Base-by-base conservation (phyloP, 2,329 filamentous ascomycete genomes). In the Fusarium sp. region DNA sequence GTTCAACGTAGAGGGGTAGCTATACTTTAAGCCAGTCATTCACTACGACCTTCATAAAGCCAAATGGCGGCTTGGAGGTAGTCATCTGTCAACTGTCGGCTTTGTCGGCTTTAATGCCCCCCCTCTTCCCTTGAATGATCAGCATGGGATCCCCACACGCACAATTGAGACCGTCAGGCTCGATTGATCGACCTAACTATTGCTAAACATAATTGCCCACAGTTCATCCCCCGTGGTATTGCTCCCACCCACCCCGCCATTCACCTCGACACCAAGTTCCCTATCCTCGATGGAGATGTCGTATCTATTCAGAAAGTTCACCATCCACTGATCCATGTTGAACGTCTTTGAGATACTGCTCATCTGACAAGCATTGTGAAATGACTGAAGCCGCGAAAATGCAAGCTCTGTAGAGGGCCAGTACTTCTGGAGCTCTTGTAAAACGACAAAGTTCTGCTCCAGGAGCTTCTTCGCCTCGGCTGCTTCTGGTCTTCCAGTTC, bases 311-410 rank as follows among this genome's bases (percentile, higher is more conserved):
- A 62, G 42, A 4, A 62, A 62, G 6, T 62, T 36, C 14, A 42
- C 59, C 59, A 62, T 62, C 59, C 59, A 62, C 40, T 62, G 59
- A 16, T 62, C 59, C 59, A 62, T 62, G 16, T 62, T 62, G 59
- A 62, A 62, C 5, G 59, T 62, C 25, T 50, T 62, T n/a, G 59
- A 62, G n/a, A 62, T 47, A 9, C 59, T 62, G 27, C 25, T 62
- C 40, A 35, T 52, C n/a, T 31, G 59, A 36, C 59, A 62, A 8
- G 59, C 59, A 18, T 47, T 62, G n/a, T 62, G 59, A 20, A 62
- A 62, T 6, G 59, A 42, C 8, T 52, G 59, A 7, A 62, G 59
- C 8, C 59, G 38, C 9, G 40, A 47, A 14, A 62, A 62, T 16
- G 59, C 54, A 16, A 57, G 54, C 14, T 57, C 54, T 1, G 54